These are phyloP conservation scores for Neurospora pannonica DNA, from an alignment of 495 filamentous ascomycete species.

Conservation along the genomic window DNA sequence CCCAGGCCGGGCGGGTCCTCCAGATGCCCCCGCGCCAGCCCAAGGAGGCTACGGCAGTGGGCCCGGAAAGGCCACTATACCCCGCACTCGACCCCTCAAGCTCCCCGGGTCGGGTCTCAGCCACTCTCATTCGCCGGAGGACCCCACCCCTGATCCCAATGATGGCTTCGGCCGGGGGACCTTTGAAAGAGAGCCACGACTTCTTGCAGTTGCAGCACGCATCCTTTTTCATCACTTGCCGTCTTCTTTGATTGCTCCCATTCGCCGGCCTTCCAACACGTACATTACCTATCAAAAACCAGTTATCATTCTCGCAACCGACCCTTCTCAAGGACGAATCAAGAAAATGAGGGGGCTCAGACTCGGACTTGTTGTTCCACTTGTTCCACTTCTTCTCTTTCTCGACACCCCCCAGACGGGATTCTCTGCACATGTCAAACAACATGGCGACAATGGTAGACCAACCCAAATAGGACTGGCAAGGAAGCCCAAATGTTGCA, in stretches of 20 bases:
- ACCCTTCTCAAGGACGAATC: background rate
- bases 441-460: background rate
- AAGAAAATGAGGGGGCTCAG: conserved; percentile 6
- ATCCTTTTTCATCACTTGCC: conserved; percentile 6
- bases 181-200: conserved; percentile 32
- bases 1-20: background rate
- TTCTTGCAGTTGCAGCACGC: conserved; percentile 30
- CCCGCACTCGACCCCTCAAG: background rate
- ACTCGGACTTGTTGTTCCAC: background rate
- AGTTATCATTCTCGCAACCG: conserved; percentile 1
- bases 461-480: background rate
- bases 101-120: background rate
- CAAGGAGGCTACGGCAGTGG: background rate
- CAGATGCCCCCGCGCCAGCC: background rate
- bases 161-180: conserved; percentile 3
- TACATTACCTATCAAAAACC: background rate
- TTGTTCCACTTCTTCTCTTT: background rate
- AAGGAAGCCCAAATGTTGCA: background rate
- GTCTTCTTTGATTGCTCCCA: conserved; percentile 4
- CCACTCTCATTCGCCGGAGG: background rate
- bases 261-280: background rate
- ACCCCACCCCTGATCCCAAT: background rate
- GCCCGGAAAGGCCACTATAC: background rate
- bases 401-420: background rate
- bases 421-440: conserved; percentile 1